phyloP scores from a whole-genome alignment of 2,329 filamentous ascomycete genomes.

The Aplosporella prunicola region DNA sequence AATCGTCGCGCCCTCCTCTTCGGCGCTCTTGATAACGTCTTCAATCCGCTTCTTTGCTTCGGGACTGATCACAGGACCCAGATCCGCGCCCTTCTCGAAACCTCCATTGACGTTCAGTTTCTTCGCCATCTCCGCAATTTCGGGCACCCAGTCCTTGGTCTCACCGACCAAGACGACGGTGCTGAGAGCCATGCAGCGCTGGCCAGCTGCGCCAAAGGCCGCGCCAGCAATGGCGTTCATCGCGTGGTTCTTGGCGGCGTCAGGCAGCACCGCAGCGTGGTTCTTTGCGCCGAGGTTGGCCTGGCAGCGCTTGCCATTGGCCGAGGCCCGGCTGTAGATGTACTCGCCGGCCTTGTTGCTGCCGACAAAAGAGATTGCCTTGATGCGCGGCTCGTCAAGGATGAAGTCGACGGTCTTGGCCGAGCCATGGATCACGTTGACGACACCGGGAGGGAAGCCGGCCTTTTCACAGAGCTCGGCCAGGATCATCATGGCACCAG shows the following conservation, averaged over 20 bases:
- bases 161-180: slow-evolving; percentile 77
- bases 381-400: slow-evolving; percentile 74
- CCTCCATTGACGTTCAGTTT: slow-evolving; percentile 66
- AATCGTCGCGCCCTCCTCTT: slow-evolving; percentile 72
- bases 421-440: slow-evolving; percentile 75
- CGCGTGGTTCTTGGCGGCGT: slow-evolving; percentile 85
- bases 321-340: slow-evolving; percentile 68
- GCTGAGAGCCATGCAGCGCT: slow-evolving; percentile 79
- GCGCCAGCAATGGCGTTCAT: slow-evolving; percentile 76
- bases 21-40: slow-evolving; percentile 62
- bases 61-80: slow-evolving; percentile 73
- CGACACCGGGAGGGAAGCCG: slow-evolving; percentile 70
- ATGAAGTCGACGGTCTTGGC: slow-evolving; percentile 79
- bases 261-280: slow-evolving; percentile 73
- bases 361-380: slow-evolving; percentile 78
- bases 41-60: slow-evolving; percentile 74
- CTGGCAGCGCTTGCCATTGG: slow-evolving; percentile 81
- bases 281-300: slow-evolving; percentile 85
- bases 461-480: slow-evolving; percentile 71
- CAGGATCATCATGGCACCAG: slow-evolving; percentile 76
- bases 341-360: slow-evolving; percentile 84
- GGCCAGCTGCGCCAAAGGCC: slow-evolving; percentile 75
- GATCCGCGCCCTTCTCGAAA: slow-evolving; percentile 69
- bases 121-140: slow-evolving; percentile 68
- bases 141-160: slow-evolving; percentile 72